Conservation (phyloP, 2,329 filamentous ascomycete genomes). For the Esteya vermicola region DNA sequence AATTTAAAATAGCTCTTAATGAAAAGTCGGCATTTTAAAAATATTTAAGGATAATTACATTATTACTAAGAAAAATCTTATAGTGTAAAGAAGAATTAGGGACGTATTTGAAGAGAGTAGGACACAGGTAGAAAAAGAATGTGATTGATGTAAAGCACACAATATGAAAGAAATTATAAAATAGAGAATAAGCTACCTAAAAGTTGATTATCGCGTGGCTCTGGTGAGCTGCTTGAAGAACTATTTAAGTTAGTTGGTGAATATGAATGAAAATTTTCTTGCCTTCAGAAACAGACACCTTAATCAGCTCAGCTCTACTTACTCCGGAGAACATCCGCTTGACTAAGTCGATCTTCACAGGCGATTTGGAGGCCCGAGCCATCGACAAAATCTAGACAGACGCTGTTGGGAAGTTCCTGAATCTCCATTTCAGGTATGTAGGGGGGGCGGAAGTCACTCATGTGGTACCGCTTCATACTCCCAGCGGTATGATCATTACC, state of each 20-base stretch:
- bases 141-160: too few species aligned
- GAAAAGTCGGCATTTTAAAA: too few species aligned
- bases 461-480: constrained; percentile 61
- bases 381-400: constrained; percentile 45
- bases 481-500: constrained; percentile 33
- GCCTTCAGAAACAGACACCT: neutral
- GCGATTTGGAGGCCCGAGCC: constrained; percentile 49
- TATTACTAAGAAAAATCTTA: too few species aligned
- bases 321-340: constrained; percentile 40
- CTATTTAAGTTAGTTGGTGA: constrained; percentile 17
- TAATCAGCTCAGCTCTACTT: constrained; percentile 16
- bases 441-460: constrained; percentile 69
- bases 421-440: constrained; percentile 79
- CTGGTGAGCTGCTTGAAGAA: constrained; percentile 26
- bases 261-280: too few species aligned
- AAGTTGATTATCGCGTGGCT: constrained; percentile 19
- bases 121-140: too few species aligned
- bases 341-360: constrained; percentile 46
- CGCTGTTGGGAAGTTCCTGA: constrained; percentile 84
- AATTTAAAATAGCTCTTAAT: too few species aligned
- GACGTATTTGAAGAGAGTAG: too few species aligned
- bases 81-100: too few species aligned
- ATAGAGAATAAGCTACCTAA: constrained; percentile 14
- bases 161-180: too few species aligned
- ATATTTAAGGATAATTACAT: too few species aligned